phyloP scores from a whole-genome alignment of 176 grass and related monocot species.

The Carex pumila region DNA sequence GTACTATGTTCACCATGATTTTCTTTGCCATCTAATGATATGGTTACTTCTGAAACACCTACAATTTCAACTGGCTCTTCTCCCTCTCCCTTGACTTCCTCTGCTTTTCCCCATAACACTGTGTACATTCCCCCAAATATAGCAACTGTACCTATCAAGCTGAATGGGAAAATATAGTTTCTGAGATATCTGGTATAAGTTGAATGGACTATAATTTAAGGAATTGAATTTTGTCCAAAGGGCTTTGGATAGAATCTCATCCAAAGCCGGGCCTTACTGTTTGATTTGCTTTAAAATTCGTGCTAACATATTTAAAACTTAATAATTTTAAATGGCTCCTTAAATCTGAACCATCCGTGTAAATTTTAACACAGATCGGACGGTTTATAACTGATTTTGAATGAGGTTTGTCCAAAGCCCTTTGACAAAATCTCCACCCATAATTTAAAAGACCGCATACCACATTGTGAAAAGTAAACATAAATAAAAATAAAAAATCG shows the following conservation, averaged over 20 bases:
- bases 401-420: too few relatives aligned
- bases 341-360: too few relatives aligned
- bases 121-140: constrained; percentile 35
- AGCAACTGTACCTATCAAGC: constrained; percentile 41
- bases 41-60: constrained; percentile 10
- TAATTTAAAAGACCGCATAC: neutral
- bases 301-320: too few relatives aligned
- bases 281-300: too few relatives aligned
- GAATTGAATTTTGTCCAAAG: too few relatives aligned
- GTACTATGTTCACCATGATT: constrained; percentile 1
- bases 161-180: constrained; percentile 8
- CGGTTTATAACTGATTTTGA: too few relatives aligned
- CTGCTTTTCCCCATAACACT: constrained; percentile 54
- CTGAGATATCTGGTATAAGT: neutral
- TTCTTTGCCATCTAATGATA: neutral
- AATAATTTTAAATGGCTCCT: too few relatives aligned
- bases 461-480: neutral
- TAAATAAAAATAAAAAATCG: neutral
- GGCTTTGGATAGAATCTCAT: too few relatives aligned
- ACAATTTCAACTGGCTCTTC: neutral
- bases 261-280: too few relatives aligned
- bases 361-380: too few relatives aligned
- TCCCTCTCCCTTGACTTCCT: constrained; percentile 17
- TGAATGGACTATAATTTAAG: neutral
- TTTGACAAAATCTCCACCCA: too few relatives aligned